A percentile compares a stretch with the other conserved stretches of the same genome.
Evolutionary conservation across 176 grass and related monocot species (phyloP).

Genomic region (Eragrostis curvula): DNA sequence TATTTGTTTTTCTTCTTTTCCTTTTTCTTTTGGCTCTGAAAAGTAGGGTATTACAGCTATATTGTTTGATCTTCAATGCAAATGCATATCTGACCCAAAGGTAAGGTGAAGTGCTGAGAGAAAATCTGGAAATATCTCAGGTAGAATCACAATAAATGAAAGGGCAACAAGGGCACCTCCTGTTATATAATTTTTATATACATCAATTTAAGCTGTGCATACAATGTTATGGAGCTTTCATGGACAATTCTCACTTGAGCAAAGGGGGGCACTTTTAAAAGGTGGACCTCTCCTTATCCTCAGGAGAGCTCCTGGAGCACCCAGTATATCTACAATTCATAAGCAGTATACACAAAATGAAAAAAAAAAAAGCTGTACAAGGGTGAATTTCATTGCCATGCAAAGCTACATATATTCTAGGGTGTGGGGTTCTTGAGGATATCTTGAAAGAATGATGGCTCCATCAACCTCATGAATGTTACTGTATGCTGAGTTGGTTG

Average conservation of each 20-base stretch:
- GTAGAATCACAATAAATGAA: background rate
- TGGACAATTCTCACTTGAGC: conserved; percentile 52
- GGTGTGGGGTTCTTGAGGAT: conserved; percentile 14
- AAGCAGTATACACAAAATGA: conserved; percentile 41
- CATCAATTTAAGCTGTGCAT: conserved; percentile 8
- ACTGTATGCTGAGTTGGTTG: conserved; percentile 37
- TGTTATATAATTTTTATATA: conserved; percentile 16
- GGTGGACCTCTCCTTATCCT: conserved; percentile 48
- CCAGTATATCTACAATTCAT: conserved; percentile 37
- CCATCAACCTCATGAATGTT: conserved; percentile 43
- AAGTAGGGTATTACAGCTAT: no score
- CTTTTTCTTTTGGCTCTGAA: no score
- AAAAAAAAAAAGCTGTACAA: conserved; percentile 49
- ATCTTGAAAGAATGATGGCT: conserved; percentile 51
- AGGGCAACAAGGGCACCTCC: conserved; percentile 1
- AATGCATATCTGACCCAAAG: conserved; percentile 30
- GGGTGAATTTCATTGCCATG: background rate
- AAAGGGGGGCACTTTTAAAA: conserved; percentile 50
- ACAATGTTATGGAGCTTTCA: conserved; percentile 46
- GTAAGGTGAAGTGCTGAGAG: conserved; percentile 4
- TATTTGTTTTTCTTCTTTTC: no score
- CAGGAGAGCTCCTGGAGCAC: conserved; percentile 36
- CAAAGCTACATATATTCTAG: conserved; percentile 44
- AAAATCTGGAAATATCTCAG: conserved; percentile 17
- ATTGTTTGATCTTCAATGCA: conserved; percentile 3